Percentiles rank a stretch among this genome's conserved stretches.
phyloP scores from a whole-genome alignment of 306 rosid species.

The Cyclanthera cordifolia region DNA sequence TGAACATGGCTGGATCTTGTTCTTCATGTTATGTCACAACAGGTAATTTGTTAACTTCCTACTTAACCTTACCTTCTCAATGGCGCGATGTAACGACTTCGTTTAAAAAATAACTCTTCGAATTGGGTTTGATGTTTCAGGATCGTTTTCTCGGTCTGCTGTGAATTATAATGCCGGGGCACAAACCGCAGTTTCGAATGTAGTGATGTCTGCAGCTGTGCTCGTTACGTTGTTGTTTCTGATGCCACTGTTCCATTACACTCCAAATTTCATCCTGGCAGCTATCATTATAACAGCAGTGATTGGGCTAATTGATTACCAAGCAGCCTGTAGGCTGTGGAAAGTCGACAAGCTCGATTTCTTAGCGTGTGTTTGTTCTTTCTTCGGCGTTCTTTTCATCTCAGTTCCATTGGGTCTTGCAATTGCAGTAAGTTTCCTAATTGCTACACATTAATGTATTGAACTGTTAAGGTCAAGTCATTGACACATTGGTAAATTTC shows the following conservation, averaged over 20 bases:
- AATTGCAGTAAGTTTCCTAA: constrained; percentile 53
- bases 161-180: constrained; percentile 94
- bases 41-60: constrained; percentile 30
- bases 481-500: constrained; percentile 13
- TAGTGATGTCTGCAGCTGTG: constrained; percentile 80
- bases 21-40: constrained; percentile 90
- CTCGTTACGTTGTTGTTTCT: constrained; percentile 85
- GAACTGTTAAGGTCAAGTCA: background rate
- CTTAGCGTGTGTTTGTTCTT: constrained; percentile 75
- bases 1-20: constrained; percentile 91
- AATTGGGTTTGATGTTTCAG: constrained; percentile 26
- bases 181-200: constrained; percentile 67
- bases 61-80: background rate
- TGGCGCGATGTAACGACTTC: background rate
- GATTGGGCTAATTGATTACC: constrained; percentile 68
- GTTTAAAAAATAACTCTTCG: background rate
- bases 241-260: constrained; percentile 87
- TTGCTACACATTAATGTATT: background rate
- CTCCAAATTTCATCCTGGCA: constrained; percentile 74
- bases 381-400: constrained; percentile 81
- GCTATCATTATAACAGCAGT: constrained; percentile 94
- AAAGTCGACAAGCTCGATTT: constrained; percentile 95
- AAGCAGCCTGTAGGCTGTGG: constrained; percentile 59
- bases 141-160: constrained; percentile 96
- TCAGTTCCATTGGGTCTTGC: constrained; percentile 91